Conservation (phyloP, 495 filamentous ascomycete species). For the Penicillium malachiteum region DNA sequence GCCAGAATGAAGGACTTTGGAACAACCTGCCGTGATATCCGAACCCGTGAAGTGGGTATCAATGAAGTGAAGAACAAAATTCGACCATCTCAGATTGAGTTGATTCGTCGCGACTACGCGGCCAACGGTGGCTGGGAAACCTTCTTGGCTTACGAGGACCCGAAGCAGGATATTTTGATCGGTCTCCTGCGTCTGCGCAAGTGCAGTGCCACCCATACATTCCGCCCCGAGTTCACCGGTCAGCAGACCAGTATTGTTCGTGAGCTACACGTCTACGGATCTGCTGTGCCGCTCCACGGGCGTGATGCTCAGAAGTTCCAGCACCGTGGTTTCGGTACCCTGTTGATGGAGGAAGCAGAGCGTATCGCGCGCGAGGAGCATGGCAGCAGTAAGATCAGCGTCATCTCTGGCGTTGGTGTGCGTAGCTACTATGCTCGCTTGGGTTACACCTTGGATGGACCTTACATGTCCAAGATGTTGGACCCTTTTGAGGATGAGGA, state of each 20-base stretch:
- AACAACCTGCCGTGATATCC: conserved; percentile 95
- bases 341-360: conserved; percentile 98
- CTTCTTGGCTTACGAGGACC: conserved; percentile 95
- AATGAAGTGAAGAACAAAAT: conserved; percentile 99
- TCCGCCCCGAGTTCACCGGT: conserved; percentile 78
- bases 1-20: conserved; percentile 98
- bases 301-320: conserved; percentile 95
- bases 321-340: conserved; percentile 94
- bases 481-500: conserved; percentile 48
- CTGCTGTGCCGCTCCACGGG: conserved; percentile 90
- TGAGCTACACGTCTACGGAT: conserved; percentile 95
- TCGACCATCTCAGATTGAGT: conserved; percentile 90
- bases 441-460: conserved; percentile 89
- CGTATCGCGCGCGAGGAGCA: conserved; percentile 92
- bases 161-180: conserved; percentile 96
- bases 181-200: conserved; percentile 86
- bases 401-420: conserved; percentile 94
- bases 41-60: conserved; percentile 94
- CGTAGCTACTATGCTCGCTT: conserved; percentile 90
- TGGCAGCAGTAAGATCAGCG: conserved; percentile 86
- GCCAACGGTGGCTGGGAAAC: conserved; percentile 99
- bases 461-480: conserved; percentile 78
- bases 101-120: conserved; percentile 90
- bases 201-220: conserved; percentile 86
- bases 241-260: conserved; percentile 90